These are phyloP conservation scores for Alternaria rosae DNA, from an alignment of 2,329 filamentous ascomycete species.

Conservation along the genomic window DNA sequence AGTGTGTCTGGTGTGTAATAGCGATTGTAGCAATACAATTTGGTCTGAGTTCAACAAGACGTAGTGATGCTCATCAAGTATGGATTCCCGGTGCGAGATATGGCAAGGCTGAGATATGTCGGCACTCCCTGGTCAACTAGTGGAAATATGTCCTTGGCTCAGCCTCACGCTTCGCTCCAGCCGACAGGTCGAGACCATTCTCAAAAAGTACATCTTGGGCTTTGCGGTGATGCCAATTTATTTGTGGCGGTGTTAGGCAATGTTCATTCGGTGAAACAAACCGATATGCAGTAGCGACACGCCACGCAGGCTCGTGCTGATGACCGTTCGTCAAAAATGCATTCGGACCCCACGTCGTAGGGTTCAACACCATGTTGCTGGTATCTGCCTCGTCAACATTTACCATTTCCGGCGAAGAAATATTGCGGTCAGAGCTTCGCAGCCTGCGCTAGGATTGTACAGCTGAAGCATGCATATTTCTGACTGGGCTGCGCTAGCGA, in stretches of 20 bases:
- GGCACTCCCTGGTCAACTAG: not conserved
- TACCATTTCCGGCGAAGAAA: not conserved
- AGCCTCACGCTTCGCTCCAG: not conserved
- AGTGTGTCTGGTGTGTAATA: not conserved
- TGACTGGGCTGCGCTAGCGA: not conserved
- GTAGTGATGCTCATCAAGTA: too few species aligned
- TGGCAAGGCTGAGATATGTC: not conserved
- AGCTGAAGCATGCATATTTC: not conserved
- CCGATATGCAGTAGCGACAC: not conserved
- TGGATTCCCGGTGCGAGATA: rapidly evolving
- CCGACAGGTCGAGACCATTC: not conserved
- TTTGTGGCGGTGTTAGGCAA: not conserved
- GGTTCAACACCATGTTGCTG: not conserved
- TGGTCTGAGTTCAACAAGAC: not conserved
- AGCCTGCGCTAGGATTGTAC: not conserved
- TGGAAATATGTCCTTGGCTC: not conserved
- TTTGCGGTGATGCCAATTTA: not conserved
- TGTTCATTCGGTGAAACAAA: not conserved
- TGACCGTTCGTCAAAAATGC: not conserved
- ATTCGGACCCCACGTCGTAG: not conserved
- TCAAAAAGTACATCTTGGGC: not conserved
- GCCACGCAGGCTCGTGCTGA: not conserved
- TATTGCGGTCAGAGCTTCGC: not conserved
- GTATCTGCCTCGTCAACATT: not conserved
- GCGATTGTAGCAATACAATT: rapidly evolving